Evolutionary conservation across 2,329 filamentous ascomycete species (phyloP).

Genomic region (Epicoccum nigrum): DNA sequence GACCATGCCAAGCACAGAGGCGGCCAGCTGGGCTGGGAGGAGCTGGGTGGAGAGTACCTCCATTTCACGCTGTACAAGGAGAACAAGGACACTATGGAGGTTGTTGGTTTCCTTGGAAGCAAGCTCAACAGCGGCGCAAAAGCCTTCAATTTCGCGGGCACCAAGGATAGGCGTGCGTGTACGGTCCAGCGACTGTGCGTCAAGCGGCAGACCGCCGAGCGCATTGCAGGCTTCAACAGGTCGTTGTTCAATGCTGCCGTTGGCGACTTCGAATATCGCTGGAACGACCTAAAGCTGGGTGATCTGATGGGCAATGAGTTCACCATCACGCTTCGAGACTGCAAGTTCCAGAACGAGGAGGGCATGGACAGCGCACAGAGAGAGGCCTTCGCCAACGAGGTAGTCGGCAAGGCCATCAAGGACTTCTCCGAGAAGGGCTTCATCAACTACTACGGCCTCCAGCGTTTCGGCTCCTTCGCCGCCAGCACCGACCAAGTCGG

Average conservation of each 20-base stretch:
- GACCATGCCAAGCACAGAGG: constrained; percentile 30
- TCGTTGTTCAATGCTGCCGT: constrained; percentile 66
- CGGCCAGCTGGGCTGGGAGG: constrained; percentile 62
- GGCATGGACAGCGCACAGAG: constrained; percentile 42
- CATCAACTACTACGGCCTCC: constrained; percentile 98
- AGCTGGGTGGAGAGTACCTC: constrained; percentile 77
- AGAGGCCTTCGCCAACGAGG: constrained; percentile 55
- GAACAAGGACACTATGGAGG: constrained; percentile 96
- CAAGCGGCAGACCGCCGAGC: constrained; percentile 64
- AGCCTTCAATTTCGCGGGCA: constrained; percentile 81
- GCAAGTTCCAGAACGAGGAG: constrained; percentile 63
- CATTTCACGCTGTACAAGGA: constrained; percentile 96
- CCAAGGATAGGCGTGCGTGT: constrained; percentile 86
- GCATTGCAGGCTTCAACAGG: constrained; percentile 68
- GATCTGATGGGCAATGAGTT: constrained; percentile 92
- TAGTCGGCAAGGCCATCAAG: constrained; percentile 65
- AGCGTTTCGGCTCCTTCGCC: constrained; percentile 89
- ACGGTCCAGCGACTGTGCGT: constrained; percentile 83
- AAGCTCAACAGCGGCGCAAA: constrained; percentile 72
- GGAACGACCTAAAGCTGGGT: constrained; percentile 76
- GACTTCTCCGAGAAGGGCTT: constrained; percentile 78
- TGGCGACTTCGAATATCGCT: constrained; percentile 81
- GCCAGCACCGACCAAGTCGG: constrained; percentile 87
- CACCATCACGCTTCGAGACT: constrained; percentile 87
- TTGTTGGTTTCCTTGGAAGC: constrained; percentile 76